These are phyloP conservation scores for Agaricus subrufescens DNA, from an alignment of 768 basidiomycete species.

Conservation along the genomic window DNA sequence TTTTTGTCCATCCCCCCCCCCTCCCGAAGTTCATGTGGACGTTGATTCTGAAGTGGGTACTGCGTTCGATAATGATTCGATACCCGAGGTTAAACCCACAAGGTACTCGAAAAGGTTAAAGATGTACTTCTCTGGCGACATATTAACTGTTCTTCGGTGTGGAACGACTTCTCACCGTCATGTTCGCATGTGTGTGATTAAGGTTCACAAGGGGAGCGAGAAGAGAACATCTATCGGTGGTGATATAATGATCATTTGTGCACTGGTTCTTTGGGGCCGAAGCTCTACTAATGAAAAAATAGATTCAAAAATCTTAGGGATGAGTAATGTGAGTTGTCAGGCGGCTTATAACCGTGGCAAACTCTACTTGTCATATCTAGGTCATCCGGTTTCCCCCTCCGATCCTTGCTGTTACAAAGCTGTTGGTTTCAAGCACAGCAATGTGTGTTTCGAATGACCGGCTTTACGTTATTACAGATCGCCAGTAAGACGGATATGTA, in stretches of 20 bases:
- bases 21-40: too few species aligned
- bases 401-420: not conserved
- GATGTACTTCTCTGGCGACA: too few species aligned
- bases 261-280: not conserved
- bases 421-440: not conserved
- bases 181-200: too few species aligned
- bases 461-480: not conserved
- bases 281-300: not conserved
- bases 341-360: not conserved
- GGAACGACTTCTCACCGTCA: too few species aligned
- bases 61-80: too few species aligned
- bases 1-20: too few species aligned
- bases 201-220: too few species aligned
- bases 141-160: too few species aligned
- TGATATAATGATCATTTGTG: not conserved
- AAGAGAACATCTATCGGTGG: too few species aligned
- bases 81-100: too few species aligned
- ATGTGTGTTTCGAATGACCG: not conserved
- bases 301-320: not conserved
- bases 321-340: not conserved
- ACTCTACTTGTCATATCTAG: not conserved
- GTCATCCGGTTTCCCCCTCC: not conserved
- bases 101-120: too few species aligned
- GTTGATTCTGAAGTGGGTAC: too few species aligned
- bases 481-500: not conserved